phyloP scores from a whole-genome alignment of 1,284 basidiomycete species.

The Microstroma glucosiphilum region DNA sequence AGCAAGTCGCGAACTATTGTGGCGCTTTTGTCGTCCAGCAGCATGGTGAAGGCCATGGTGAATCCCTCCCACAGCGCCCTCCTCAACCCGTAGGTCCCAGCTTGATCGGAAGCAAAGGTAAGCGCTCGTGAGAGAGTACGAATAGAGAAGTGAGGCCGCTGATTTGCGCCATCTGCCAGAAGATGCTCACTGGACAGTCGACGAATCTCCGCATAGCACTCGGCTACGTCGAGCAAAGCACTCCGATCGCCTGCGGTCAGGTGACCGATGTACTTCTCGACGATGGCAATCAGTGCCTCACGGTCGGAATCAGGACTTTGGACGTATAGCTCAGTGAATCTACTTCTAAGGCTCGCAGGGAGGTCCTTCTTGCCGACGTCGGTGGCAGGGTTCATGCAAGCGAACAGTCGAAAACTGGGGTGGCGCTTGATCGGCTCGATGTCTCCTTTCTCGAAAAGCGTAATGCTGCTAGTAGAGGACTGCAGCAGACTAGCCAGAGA shows the following conservation, averaged over 20 bases:
- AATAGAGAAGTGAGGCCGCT: slow-evolving; percentile 95
- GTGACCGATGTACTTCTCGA: slow-evolving; percentile 82
- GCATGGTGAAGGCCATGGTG: slow-evolving; percentile 96
- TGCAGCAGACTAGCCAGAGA: slow-evolving; percentile 81
- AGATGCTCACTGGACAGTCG: slow-evolving; percentile 69
- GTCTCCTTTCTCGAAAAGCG: slow-evolving; percentile 87
- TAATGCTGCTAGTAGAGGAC: slow-evolving; percentile 78
- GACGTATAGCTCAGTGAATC: slow-evolving; percentile 94
- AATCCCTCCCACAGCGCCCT: slow-evolving; percentile 92
- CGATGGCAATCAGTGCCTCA: slow-evolving; percentile 81
- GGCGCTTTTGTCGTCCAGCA: slow-evolving; percentile 71
- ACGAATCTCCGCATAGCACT: slow-evolving; percentile 82
- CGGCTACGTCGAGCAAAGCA: slow-evolving; percentile 83
- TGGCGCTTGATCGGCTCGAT: slow-evolving; percentile 84
- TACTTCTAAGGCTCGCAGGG: slow-evolving; percentile 76
- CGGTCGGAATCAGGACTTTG: slow-evolving; percentile 84
- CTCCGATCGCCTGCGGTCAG: slow-evolving; percentile 76
- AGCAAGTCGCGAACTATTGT: slow-evolving; percentile 65
- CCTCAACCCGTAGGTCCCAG: slow-evolving; percentile 66
- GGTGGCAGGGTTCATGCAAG: slow-evolving; percentile 99
- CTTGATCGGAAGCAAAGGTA: slow-evolving; percentile 80
- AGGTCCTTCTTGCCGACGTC: slow-evolving; percentile 98
- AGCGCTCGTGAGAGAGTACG: slow-evolving; percentile 87
- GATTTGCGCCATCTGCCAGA: slow-evolving; percentile 89
- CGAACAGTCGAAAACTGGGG: slow-evolving; percentile 90